These are phyloP conservation scores for Coemansia furcata DNA, from an alignment of 192 early-diverging fungal species.

Conservation along the genomic window DNA sequence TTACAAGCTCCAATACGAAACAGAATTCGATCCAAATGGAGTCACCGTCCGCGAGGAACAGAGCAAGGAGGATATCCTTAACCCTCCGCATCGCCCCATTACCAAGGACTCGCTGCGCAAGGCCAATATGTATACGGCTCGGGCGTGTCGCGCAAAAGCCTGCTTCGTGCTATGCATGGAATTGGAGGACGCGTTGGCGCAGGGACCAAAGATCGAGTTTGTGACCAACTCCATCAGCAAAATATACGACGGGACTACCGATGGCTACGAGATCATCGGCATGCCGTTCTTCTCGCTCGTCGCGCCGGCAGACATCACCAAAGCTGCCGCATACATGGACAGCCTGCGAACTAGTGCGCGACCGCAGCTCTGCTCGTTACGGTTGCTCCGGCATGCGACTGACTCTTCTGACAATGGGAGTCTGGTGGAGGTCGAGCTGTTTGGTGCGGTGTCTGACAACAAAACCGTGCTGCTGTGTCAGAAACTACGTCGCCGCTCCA, in stretches of 20 bases:
- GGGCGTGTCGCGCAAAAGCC: conserved; percentile 36
- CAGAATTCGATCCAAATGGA: conserved; percentile 5
- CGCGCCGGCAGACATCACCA: conserved; percentile 21
- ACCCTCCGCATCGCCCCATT: conserved; percentile 8
- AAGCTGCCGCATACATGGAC: conserved; percentile 34
- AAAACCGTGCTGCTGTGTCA: conserved; percentile 42
- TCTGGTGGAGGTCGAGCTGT: conserved; percentile 30
- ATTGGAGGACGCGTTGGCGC: not conserved
- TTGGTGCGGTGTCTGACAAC: conserved; percentile 37
- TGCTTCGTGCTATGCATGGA: conserved; percentile 27
- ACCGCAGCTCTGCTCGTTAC: conserved; percentile 34
- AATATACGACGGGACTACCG: conserved; percentile 28
- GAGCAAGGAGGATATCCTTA: not conserved
- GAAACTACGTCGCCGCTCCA: conserved; percentile 2
- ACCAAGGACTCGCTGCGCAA: conserved; percentile 32
- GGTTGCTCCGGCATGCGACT: conserved; percentile 12
- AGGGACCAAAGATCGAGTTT: conserved; percentile 37
- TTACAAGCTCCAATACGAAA: conserved; percentile 42
- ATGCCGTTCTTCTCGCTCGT: conserved; percentile 37
- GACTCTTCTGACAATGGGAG: not conserved
- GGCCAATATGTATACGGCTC: conserved; percentile 41
- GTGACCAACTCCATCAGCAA: conserved; percentile 40
- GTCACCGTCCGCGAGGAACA: not conserved
- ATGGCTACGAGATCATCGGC: conserved; percentile 36
- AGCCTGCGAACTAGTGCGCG: conserved; percentile 6